Percentiles rank a stretch among this genome's conserved stretches.
phyloP scores from a whole-genome alignment of 2,329 filamentous ascomycete species.

The Aspergillus ruber region DNA sequence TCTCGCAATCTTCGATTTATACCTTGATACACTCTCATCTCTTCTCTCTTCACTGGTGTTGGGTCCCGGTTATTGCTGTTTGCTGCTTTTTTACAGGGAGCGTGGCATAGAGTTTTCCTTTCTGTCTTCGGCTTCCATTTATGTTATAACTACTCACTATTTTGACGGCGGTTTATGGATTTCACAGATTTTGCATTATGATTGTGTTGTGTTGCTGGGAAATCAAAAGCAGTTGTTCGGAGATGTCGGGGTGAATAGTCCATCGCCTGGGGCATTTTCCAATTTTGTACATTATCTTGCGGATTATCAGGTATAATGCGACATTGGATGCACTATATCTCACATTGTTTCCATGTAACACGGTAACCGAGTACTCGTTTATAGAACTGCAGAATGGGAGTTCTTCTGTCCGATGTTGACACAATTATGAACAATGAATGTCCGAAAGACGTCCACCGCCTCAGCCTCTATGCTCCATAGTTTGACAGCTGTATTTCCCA shows the following conservation, averaged over 20 bases:
- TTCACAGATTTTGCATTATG: conserved; percentile 20
- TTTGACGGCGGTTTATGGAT: conserved; percentile 20
- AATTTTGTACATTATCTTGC: conserved; percentile 31
- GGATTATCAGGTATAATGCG: conserved; percentile 26
- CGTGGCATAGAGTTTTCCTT: conserved; percentile 30
- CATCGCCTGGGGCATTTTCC: conserved; percentile 9
- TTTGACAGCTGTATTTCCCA: no score
- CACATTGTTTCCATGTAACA: not conserved
- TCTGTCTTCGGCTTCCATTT: conserved; percentile 21
- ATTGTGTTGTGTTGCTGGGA: conserved; percentile 9
- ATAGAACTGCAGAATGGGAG: no score
- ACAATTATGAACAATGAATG: no score
- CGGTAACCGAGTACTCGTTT: no score
- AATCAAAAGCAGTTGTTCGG: conserved; percentile 12
- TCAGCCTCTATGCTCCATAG: no score
- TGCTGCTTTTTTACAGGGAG: conserved; percentile 14
- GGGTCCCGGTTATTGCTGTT: conserved; percentile 27
- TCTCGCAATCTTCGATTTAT: conserved; percentile 7
- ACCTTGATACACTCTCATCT: conserved; percentile 16
- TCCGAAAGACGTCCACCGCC: no score
- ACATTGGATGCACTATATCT: conserved; percentile 3
- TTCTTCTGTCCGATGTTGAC: no score
- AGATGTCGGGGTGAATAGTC: conserved; percentile 5
- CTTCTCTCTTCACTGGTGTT: conserved; percentile 37
- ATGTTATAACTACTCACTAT: conserved; percentile 17